phyloP scores from a whole-genome alignment of 2,329 filamentous ascomycete species.

The Curvularia hawaiiensis region DNA sequence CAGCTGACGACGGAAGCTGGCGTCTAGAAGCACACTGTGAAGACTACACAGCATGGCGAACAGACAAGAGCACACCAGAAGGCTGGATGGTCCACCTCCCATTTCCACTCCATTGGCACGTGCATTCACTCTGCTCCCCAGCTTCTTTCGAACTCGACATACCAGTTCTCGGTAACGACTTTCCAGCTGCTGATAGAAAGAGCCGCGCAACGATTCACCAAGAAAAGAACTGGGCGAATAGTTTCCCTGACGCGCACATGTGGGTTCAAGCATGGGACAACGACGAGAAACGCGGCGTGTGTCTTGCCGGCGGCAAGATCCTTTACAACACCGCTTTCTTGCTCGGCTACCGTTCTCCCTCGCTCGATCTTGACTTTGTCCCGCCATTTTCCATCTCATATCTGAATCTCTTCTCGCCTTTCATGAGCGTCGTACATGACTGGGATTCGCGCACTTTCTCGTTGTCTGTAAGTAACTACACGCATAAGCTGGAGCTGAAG shows the following conservation, averaged over 20 bases:
- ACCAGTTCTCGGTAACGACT: conserved; percentile 29
- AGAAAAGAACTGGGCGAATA: conserved; percentile 58
- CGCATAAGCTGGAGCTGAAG: conserved; percentile 49
- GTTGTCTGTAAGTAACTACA: conserved; percentile 47
- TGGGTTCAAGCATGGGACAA: conserved; percentile 42
- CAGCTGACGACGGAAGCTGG: conserved; percentile 39
- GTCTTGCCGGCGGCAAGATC: conserved; percentile 43
- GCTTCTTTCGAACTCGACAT: conserved; percentile 50
- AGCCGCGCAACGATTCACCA: conserved; percentile 52
- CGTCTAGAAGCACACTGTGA: conserved; percentile 49
- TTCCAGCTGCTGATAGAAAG: conserved; percentile 29
- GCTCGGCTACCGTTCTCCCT: conserved; percentile 51
- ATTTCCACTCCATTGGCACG: conserved; percentile 59
- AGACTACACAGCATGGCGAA: conserved; percentile 48
- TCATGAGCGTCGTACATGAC: conserved; percentile 49
- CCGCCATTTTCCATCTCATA: conserved; percentile 51
- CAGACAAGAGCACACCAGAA: conserved; percentile 49
- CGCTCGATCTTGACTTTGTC: conserved; percentile 48
- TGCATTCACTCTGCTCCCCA: conserved; percentile 52
- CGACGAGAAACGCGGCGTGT: conserved; percentile 28
- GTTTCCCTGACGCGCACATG: conserved; percentile 52
- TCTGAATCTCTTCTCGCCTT: conserved; percentile 45
- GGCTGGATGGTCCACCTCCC: conserved; percentile 53
- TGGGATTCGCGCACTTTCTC: conserved; percentile 49
- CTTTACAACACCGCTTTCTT: conserved; percentile 51